Percentiles rank a stretch among this genome's conserved stretches.
These are phyloP conservation scores for Amylostereum areolatum DNA, from an alignment of 1,284 basidiomycete species.

Conservation along the genomic window DNA sequence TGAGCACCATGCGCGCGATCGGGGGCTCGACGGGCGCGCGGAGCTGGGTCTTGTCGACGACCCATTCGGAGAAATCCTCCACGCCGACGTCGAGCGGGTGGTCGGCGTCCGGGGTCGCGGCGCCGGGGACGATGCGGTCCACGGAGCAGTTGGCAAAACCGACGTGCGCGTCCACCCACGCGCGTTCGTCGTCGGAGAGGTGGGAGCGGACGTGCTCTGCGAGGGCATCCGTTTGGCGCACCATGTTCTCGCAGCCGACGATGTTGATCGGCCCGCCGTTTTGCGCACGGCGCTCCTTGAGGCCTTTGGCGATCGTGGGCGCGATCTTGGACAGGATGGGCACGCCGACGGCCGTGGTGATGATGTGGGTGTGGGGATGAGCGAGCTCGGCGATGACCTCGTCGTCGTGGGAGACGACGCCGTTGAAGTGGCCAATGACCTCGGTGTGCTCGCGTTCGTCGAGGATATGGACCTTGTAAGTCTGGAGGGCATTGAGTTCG, in stretches of 20 bases:
- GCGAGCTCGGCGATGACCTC: conserved; percentile 23
- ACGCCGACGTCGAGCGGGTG: conserved; percentile 32
- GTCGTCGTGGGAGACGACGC: conserved; percentile 23
- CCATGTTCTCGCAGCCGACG: conserved; percentile 36
- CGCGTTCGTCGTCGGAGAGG: conserved; percentile 20
- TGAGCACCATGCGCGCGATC: conserved; percentile 29
- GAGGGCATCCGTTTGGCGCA: conserved; percentile 27
- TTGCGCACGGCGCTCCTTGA: conserved; percentile 16
- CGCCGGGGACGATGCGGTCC: conserved; percentile 34
- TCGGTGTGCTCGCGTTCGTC: conserved; percentile 15
- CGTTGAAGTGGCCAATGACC: conserved; percentile 24
- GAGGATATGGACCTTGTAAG: conserved; percentile 23
- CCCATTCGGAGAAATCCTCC: conserved; percentile 36
- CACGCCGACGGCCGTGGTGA: conserved; percentile 33
- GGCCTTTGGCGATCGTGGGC: conserved; percentile 19
- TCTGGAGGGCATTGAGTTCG: conserved; percentile 18
- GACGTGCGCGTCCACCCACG: conserved; percentile 22
- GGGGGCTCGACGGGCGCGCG: conserved; percentile 18
- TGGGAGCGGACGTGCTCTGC: conserved; percentile 24
- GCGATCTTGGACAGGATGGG: conserved; percentile 23
- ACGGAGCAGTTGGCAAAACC: conserved; percentile 38
- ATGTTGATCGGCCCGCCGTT: conserved; percentile 24
- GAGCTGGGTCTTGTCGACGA: conserved; percentile 27
- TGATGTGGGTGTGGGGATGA: conserved; percentile 23
- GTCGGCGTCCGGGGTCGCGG: conserved; percentile 15